Conservation (phyloP, 495 filamentous ascomycete species). For the Hypoxylon perforatum region DNA sequence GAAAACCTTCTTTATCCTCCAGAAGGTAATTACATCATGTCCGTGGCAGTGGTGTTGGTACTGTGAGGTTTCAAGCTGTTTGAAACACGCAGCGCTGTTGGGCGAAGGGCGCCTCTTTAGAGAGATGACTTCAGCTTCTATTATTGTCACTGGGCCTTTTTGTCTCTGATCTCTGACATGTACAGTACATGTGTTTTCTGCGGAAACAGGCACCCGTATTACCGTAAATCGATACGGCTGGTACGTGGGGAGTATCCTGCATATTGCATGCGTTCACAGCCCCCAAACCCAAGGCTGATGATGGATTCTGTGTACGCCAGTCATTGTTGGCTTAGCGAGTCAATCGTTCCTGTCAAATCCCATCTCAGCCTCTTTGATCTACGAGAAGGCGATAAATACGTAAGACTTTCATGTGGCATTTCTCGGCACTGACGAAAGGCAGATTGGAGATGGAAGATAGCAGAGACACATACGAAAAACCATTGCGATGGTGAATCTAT, state of each 20-base stretch:
- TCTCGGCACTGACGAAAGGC: neutral
- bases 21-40: slow-evolving; percentile 25
- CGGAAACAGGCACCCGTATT: slow-evolving; percentile 23
- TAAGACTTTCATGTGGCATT: neutral
- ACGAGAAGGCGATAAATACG: slow-evolving; percentile 17
- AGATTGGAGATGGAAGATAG: neutral
- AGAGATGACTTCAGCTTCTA: slow-evolving; percentile 39
- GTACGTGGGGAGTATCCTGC: slow-evolving; percentile 27
- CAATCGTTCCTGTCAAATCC: slow-evolving; percentile 25
- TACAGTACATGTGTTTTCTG: slow-evolving; percentile 17
- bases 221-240: slow-evolving; percentile 25
- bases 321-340: slow-evolving; percentile 31
- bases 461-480: neutral
- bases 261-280: slow-evolving; percentile 30
- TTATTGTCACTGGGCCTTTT: slow-evolving; percentile 22
- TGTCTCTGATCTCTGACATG: neutral
- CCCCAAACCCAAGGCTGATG: slow-evolving; percentile 31
- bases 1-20: slow-evolving; percentile 20
- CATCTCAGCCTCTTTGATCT: slow-evolving; percentile 37
- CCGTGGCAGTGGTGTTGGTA: slow-evolving; percentile 13
- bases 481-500: neutral
- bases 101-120: neutral
- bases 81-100: slow-evolving; percentile 17
- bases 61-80: slow-evolving; percentile 1
- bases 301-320: slow-evolving; percentile 6